Percentiles rank a stretch among this genome's conserved stretches.
These are phyloP conservation scores for Starmerella gropengiesseri DNA, from an alignment of 805 yeast species.

Conservation along the genomic window DNA sequence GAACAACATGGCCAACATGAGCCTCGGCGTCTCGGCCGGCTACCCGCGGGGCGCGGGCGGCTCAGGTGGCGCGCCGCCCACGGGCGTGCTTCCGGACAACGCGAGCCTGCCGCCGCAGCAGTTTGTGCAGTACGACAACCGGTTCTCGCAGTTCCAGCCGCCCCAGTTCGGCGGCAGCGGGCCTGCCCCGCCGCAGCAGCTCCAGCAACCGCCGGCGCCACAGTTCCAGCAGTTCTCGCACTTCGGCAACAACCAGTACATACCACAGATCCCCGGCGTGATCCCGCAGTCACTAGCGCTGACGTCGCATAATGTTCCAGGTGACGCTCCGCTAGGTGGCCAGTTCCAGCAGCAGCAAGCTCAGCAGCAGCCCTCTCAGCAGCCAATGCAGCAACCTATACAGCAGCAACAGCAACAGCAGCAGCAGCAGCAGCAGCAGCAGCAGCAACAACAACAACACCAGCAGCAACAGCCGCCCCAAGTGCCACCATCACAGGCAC, in stretches of 20 bases:
- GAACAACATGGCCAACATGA: conserved; percentile 1
- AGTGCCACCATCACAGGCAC: background rate
- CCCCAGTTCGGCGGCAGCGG: background rate
- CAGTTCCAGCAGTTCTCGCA: conserved; percentile 3
- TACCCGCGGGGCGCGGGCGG: too few relatives aligned
- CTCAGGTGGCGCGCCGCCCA: too few relatives aligned
- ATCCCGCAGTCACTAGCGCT: background rate
- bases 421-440: background rate
- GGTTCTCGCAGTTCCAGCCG: background rate
- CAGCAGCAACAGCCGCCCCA: conserved; percentile 3
- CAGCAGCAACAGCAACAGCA: background rate
- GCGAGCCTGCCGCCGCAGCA: conserved; percentile 4
- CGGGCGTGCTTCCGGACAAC: background rate
- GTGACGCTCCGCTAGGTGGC: background rate
- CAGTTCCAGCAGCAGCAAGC: conserved; percentile 6
- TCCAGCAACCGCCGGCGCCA: background rate
- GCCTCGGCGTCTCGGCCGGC: too few relatives aligned
- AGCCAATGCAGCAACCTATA: background rate
- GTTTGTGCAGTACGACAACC: background rate
- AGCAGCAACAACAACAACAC: background rate
- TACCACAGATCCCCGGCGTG: background rate
- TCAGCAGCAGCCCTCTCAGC: background rate
- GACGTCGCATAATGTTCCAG: background rate
- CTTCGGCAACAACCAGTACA: background rate
- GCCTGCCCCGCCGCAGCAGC: background rate